These are phyloP conservation scores for Cladorrhinum sp. DNA, from an alignment of 2,329 filamentous ascomycete species.

Conservation along the genomic window DNA sequence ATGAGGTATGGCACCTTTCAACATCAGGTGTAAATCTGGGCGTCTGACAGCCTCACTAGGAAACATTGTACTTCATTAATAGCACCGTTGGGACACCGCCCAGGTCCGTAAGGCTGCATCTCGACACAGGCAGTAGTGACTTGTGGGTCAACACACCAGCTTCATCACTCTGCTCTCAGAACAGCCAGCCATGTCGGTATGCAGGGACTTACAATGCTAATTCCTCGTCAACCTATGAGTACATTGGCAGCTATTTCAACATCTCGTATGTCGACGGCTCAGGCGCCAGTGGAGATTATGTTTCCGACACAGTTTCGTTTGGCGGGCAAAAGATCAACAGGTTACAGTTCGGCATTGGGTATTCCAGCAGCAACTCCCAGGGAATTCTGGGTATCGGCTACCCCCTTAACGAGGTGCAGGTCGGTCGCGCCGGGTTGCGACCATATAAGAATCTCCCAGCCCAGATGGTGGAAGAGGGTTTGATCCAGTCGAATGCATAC, in stretches of 20 bases:
- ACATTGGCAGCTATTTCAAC: slow-evolving; percentile 74
- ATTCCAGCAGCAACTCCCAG: slow-evolving; percentile 57
- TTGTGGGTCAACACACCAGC: slow-evolving; percentile 66
- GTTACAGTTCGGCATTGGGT: slow-evolving; percentile 73
- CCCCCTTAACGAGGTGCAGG: slow-evolving; percentile 70
- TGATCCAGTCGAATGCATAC: slow-evolving; percentile 66
- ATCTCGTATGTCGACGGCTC: slow-evolving; percentile 85
- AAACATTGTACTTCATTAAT: slow-evolving; percentile 65
- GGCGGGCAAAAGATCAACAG: slow-evolving; percentile 50
- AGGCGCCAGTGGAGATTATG: slow-evolving; percentile 75
- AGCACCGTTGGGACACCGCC: slow-evolving; percentile 60
- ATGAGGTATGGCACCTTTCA: slow-evolving; percentile 46
- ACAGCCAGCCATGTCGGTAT: slow-evolving; percentile 50
- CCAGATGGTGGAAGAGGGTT: slow-evolving; percentile 57
- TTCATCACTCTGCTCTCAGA: slow-evolving; percentile 57
- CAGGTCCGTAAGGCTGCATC: slow-evolving; percentile 54
- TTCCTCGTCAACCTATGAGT: slow-evolving; percentile 71
- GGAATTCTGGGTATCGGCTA: slow-evolving; percentile 89
- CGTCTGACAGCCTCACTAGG: slow-evolving; percentile 34
- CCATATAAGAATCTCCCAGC: slow-evolving; percentile 69
- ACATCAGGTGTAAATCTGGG: slow-evolving; percentile 17
- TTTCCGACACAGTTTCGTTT: slow-evolving; percentile 66
- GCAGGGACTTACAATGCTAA: slow-evolving; percentile 69
- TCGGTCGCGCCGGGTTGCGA: slow-evolving; percentile 51
- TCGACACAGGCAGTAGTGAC: slow-evolving; percentile 69